Conservation (phyloP, 2,329 filamentous ascomycete genomes). For the Fusarium dimerum region DNA sequence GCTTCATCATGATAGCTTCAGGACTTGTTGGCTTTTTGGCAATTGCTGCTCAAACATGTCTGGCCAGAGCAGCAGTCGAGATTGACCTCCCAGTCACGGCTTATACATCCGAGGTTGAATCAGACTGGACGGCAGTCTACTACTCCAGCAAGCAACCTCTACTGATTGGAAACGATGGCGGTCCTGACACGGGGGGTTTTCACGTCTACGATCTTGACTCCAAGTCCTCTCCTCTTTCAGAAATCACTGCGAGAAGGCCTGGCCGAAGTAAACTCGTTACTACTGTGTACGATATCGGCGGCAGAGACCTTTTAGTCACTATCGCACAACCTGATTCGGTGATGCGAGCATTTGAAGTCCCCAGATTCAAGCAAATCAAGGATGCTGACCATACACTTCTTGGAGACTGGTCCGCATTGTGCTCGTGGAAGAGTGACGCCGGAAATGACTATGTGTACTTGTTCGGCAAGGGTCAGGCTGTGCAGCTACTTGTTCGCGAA, state of each 20-base stretch:
- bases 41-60: conserved; percentile 14
- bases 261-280: conserved; percentile 49
- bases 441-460: conserved; percentile 46
- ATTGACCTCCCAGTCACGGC: conserved; percentile 35
- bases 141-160: conserved; percentile 38
- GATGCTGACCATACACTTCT: conserved; percentile 36
- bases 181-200: conserved; percentile 44
- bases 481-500: conserved; percentile 40
- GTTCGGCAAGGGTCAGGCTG: conserved; percentile 44
- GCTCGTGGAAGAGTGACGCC: conserved; percentile 44
- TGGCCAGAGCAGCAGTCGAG: conserved; percentile 18
- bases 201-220: conserved; percentile 38
- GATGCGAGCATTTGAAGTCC: conserved; percentile 41
- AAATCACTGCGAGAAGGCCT: conserved; percentile 35
- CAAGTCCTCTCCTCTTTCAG: conserved; percentile 31
- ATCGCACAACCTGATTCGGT: conserved; percentile 45
- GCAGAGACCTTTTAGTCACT: conserved; percentile 41
- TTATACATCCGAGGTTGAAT: conserved; percentile 39
- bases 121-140: conserved; percentile 43
- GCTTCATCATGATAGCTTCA: conserved; percentile 21
- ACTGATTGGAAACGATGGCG: conserved; percentile 49
- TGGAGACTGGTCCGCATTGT: conserved; percentile 50
- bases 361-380: conserved; percentile 32
- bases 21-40: conserved; percentile 23
- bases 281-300: conserved; percentile 38